Evolutionary conservation across 768 basidiomycete species (phyloP).

Genomic region (Lactifluus hygrophoroides): DNA sequence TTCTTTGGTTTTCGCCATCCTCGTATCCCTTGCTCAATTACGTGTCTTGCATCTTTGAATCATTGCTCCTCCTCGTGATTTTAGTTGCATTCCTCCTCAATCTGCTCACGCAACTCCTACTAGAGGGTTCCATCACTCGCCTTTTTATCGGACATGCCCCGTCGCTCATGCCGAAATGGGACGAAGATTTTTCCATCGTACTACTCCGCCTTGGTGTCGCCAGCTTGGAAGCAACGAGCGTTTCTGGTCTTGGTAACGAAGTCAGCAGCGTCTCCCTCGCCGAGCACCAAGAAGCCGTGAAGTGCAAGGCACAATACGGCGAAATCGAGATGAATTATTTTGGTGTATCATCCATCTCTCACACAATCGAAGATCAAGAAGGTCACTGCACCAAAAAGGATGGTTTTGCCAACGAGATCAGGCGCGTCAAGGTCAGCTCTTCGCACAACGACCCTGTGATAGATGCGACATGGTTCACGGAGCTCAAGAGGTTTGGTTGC

Average conservation of each 20-base stretch:
- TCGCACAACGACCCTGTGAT: constrained; percentile 33
- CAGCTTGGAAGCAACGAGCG: constrained; percentile 64
- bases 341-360: constrained; percentile 35
- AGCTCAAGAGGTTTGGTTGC: constrained; percentile 23
- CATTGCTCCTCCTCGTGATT: constrained; percentile 48
- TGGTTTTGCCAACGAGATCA: constrained; percentile 47
- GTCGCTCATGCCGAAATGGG: constrained; percentile 41
- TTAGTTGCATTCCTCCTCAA: constrained; percentile 54
- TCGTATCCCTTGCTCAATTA: constrained; percentile 67
- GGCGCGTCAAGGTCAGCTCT: constrained; percentile 30
- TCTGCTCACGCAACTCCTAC: constrained; percentile 53
- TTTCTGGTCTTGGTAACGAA: constrained; percentile 67
- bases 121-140: constrained; percentile 49
- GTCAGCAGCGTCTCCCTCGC: constrained; percentile 42
- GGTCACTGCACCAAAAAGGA: constrained; percentile 23
- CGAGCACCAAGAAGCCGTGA: constrained; percentile 15
- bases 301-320: constrained; percentile 24
- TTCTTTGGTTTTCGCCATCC: constrained; percentile 40
- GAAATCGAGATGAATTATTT: constrained; percentile 34
- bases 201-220: constrained; percentile 66
- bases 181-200: constrained; percentile 68
- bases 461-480: constrained; percentile 36
- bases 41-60: constrained; percentile 65
- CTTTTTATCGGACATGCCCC: constrained; percentile 47
- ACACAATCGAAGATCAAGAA: constrained; percentile 24